A percentile compares a stretch with the other conserved stretches of the same genome.
phyloP scores from a whole-genome alignment of 805 yeast species.

The Kuraishia ogatae region DNA sequence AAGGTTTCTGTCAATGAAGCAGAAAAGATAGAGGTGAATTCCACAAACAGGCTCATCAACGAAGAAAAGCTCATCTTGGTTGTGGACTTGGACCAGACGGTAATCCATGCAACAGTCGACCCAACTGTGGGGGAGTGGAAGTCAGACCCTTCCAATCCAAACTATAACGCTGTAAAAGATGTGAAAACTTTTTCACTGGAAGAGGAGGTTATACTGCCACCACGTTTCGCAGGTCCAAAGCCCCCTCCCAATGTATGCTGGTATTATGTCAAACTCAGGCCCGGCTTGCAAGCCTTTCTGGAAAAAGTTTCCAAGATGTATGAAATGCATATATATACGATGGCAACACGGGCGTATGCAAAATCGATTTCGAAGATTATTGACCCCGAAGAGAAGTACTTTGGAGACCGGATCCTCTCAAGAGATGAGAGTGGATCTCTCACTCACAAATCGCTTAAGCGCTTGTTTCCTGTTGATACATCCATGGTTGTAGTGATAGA shows the following conservation, averaged over 20 bases:
- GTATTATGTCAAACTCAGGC: conserved; percentile 90
- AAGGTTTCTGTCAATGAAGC: conserved; percentile 86
- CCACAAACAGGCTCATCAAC: conserved; percentile 50
- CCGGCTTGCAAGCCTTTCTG: conserved; percentile 74
- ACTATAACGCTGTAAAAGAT: conserved; percentile 76
- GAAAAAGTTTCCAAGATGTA: conserved; percentile 52
- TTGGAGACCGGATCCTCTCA: conserved; percentile 86
- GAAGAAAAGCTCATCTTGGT: conserved; percentile 76
- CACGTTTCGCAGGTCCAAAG: conserved; percentile 50
- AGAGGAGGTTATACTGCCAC: conserved; percentile 59
- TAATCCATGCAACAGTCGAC: conserved; percentile 95
- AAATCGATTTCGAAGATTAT: conserved; percentile 80
- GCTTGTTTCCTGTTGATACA: conserved; percentile 92
- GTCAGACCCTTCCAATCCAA: conserved; percentile 75
- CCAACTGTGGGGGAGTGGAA: conserved; percentile 98
- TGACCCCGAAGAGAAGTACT: conserved; percentile 80
- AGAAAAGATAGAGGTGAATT: conserved; percentile 61
- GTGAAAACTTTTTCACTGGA: conserved; percentile 70
- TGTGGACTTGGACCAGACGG: conserved; percentile 95
- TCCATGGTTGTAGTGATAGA: conserved; percentile 95
- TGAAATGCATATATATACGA: conserved; percentile 92
- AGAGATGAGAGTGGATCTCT: conserved; percentile 93
- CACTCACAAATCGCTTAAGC: conserved; percentile 78
- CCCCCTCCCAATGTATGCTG: conserved; percentile 59
- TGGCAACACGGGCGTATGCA: conserved; percentile 97